Evolutionary conservation across 2,329 filamentous ascomycete species (phyloP), one percentile per base, ranked within the genome.

Genomic region (Bipolaris sorokiniana): DNA sequence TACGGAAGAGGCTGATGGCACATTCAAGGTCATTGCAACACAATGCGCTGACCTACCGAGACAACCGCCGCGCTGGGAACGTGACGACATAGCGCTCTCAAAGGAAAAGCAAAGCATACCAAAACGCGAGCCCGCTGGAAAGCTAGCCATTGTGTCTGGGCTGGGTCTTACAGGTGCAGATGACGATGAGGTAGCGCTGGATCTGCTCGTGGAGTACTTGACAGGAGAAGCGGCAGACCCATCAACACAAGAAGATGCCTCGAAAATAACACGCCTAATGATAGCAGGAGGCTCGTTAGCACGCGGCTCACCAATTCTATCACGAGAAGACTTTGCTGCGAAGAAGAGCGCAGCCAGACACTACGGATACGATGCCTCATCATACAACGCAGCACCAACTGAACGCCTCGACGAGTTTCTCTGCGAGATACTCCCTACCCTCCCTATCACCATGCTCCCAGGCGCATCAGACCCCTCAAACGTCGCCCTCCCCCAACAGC

Each of bases 21-120:
- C 97, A 66, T 92, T 99, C 59, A 92, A 98, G 68, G 90, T 97
- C 6, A 84, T 98, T 38, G 94, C 97, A 76, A 83, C 97, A 65
- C 91, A 93, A 71, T 88, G 96, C 41, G 91, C 95, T 6, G 92
- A 97, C 72, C 79, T 99, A 4, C 85, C 94, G 15, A 86, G 88
- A 0, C 95, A 99, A 70, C 89, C 91, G 11, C 83, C 86, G 48
- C 87, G 94, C 28, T 97, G 92, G 92, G 83, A 89, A 50, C 80
- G 89, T 26, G 84, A 88, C 7, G 83, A 88, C 37, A 75, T 76
- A 1, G 62, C 77, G 69, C 48, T 73, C 66, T 61, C 72, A 5
- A 56, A 68, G 7, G 68, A 76, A 28, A 73, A 75, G 40, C 78
- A 78, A 59, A 49, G 61, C 1, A 77, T 67, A 18, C 71, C 71